phyloP scores from a whole-genome alignment of 2,329 filamentous ascomycete species.

The Camptophora hylomeconis region DNA sequence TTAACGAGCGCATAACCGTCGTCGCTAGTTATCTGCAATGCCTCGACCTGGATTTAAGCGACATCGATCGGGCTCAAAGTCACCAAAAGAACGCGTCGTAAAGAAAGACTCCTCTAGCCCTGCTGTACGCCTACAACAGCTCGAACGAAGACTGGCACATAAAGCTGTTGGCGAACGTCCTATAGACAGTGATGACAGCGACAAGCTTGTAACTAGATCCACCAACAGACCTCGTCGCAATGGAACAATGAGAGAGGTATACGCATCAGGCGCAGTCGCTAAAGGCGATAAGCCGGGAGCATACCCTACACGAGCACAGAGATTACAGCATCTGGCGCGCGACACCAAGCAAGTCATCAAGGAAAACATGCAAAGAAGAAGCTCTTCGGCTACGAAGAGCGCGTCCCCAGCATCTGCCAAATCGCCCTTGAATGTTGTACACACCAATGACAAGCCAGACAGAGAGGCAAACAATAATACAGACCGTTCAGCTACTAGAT shows the following conservation, averaged over 20 bases:
- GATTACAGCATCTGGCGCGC: conserved; percentile 11
- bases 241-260: conserved; percentile 13
- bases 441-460: conserved; percentile 2
- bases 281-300: conserved; percentile 14
- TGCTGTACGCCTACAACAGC: too few species aligned
- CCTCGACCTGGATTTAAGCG: too few species aligned
- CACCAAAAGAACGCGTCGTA: too few species aligned
- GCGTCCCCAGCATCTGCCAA: neutral
- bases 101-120: too few species aligned
- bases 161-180: conserved; percentile 13
- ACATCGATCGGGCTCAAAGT: too few species aligned
- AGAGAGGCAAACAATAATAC: conserved; percentile 1
- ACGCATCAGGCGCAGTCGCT: conserved; percentile 15
- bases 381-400: conserved; percentile 2
- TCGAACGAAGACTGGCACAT: conserved; percentile 12
- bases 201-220: conserved; percentile 15
- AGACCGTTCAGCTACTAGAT: conserved; percentile 5
- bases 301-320: conserved; percentile 13
- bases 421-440: too few species aligned
- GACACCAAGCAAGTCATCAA: conserved; percentile 10
- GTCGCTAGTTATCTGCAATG: too few species aligned
- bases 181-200: conserved; percentile 17
- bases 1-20: too few species aligned
- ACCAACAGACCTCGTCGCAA: conserved; percentile 6
- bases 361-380: conserved; percentile 4